phyloP scores from a whole-genome alignment of 2,329 filamentous ascomycete species.

The Trichoderma breve region DNA sequence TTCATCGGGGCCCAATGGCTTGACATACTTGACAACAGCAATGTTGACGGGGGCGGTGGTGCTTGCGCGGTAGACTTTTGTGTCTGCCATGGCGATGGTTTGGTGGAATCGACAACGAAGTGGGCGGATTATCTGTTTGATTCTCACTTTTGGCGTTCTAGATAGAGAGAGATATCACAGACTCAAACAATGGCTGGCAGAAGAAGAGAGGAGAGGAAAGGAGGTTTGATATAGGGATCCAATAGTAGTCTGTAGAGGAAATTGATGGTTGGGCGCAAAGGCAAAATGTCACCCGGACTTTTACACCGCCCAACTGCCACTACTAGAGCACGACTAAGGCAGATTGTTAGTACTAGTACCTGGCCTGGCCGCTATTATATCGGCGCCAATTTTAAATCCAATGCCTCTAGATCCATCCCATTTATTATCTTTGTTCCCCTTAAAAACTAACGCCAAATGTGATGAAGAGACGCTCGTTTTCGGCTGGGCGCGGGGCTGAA shows the following conservation, averaged over 20 bases:
- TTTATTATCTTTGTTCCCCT: background rate
- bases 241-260: background rate
- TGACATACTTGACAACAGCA: slow-evolving; percentile 82
- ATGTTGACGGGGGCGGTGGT: slow-evolving; percentile 98
- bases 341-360: background rate
- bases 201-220: background rate
- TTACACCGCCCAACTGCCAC: slow-evolving; percentile 10
- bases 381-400: background rate
- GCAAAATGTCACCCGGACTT: background rate
- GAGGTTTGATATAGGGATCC: background rate
- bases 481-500: background rate
- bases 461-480: slow-evolving; percentile 1
- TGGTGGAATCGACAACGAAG: slow-evolving; percentile 15
- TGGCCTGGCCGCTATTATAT: background rate
- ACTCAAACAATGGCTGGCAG: background rate
- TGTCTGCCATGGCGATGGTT: slow-evolving; percentile 43
- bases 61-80: slow-evolving; percentile 79
- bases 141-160: background rate
- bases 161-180: background rate
- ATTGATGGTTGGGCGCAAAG: slow-evolving; percentile 11
- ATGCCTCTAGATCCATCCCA: background rate
- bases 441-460: background rate
- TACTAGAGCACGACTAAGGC: background rate
- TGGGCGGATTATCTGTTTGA: background rate
- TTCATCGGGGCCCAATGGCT: background rate